Base-by-base conservation (phyloP, 164 flowering plant genomes). In the Magnolia kwangsiensis region DNA sequence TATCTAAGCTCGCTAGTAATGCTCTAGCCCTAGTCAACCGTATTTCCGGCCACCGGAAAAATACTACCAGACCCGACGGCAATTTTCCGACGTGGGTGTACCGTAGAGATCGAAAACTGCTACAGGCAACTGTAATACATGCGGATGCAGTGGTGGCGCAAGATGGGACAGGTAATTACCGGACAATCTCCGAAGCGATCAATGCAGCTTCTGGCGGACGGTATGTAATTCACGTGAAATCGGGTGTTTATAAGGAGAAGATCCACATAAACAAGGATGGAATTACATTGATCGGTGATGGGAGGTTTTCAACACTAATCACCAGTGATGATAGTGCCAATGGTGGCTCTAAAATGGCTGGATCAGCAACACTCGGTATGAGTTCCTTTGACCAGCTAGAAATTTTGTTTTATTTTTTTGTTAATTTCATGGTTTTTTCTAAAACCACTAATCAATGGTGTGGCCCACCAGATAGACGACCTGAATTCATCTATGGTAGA, bases 151-250 rank as follows among this genome's bases (percentile, higher is more conserved):
- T 88, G 0, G 90, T 88, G 1, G 89, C 90, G 0, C 71, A 83
- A 76, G 90, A 88, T 71, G 90, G 90, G 6, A 49, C 87, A 0
- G 90, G 90, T 0, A 49, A 85, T 51, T 88, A 79, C 72, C 19
- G 4, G 51, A 82, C 87, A 0, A 65, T 88, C 8, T 72, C 81
- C 5, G 86, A 81, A 11, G 89, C 90, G 1, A 83, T 88, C 18
- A 51, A 75, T 1, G 88, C 88, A 1, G 89, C 89, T 45, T 58
- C 81, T 0, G 89, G 89, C 16, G 80, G 77, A 1, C 67, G 89
- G 72, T 86, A 82, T 72, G 89, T 88, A 77, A 88, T 88, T 45
- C 81, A 86, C 50, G 88, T 88, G 37, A 88, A 86, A 78, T 50
- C 82, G 0, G 90, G 90, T 0, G 82, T 82, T 67, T 88, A 88